Base-by-base conservation (phyloP, 2,329 filamentous ascomycete species). In the Fulvia fulva region DNA sequence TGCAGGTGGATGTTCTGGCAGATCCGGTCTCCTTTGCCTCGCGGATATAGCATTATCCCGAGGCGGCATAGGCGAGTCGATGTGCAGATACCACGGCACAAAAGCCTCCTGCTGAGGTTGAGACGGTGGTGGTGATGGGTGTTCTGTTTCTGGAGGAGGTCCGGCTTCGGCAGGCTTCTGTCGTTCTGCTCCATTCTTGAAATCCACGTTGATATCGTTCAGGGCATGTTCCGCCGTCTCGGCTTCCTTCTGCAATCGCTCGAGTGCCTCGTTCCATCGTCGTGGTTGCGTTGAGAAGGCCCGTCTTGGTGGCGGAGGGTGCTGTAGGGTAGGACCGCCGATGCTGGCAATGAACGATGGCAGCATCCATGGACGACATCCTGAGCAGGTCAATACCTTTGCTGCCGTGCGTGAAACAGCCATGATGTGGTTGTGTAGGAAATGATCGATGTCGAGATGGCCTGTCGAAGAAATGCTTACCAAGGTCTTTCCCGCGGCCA, bases 21-120 rank as follows among this genome's bases (percentile, higher is more conserved):
- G 75, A 19, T 83, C 77, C 28, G 87, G 87, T 21, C 89, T 76
- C 50, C 76, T 74, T 67, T 87, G 84, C 51, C 79, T 76, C 34
- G 81, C 76, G 51, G 79, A 76, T 43, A 83, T 68, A 3, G 77
- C 71, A n/a, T 76, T 70, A 30, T 75, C 70, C 55, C 72, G 68
- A 12, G 77, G 73, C 5, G 75, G 67, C 5, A 64, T 53, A 11
- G 67, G 60, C 25, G 69, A 64, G 19, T 67, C 57, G 64, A 89
- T 85, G 70, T 94, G 86, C 26, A 96, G 84, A 73, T 97, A 97
- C 94, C 94, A 97, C 5, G 90, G 90, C 7, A 85, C 55, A 55
- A 63, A 62, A 45, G 55, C 50, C 32, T 46, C 43, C n/a, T 22
- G 52, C 23, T 30, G 23, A 21, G 26, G n/a, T 30, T 4, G 25